A percentile compares a stretch with the other conserved stretches of the same genome.
Evolutionary conservation across 73 alveolate genomes (phyloP).

Genomic region (Paramecium primaurelia): DNA sequence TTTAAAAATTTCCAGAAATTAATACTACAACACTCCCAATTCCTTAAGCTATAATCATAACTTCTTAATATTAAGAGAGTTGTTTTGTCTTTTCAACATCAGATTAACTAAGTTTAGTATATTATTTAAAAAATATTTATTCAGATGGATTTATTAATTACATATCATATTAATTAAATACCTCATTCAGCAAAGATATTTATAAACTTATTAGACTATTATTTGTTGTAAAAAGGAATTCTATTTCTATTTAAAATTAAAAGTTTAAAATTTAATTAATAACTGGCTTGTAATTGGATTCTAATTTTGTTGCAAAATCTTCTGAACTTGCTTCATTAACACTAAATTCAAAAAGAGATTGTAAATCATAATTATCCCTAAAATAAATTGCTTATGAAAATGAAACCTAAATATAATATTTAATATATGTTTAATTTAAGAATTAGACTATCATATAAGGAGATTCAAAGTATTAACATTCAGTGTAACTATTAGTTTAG

Average conservation of each 20-base stretch:
- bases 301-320: not conserved
- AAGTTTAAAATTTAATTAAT: not conserved
- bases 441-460: not conserved
- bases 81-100: not conserved
- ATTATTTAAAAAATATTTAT: not conserved
- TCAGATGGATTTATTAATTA: not conserved
- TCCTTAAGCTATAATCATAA: not conserved
- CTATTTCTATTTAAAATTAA: not conserved
- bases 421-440: not conserved
- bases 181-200: not conserved
- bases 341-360: not conserved
- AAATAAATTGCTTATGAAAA: not conserved
- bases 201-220: not conserved
- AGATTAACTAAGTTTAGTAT: not conserved
- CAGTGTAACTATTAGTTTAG: not conserved
- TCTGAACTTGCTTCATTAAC: not conserved
- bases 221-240: not conserved
- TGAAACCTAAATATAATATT: not conserved
- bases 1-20: not conserved
- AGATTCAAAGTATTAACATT: not conserved
- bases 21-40: not conserved
- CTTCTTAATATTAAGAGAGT: not conserved
- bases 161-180: not conserved
- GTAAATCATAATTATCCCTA: not conserved
- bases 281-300: not conserved